Evolutionary conservation across 2,329 filamentous ascomycete species (phyloP).

Genomic region (Colletotrichum sp.): DNA sequence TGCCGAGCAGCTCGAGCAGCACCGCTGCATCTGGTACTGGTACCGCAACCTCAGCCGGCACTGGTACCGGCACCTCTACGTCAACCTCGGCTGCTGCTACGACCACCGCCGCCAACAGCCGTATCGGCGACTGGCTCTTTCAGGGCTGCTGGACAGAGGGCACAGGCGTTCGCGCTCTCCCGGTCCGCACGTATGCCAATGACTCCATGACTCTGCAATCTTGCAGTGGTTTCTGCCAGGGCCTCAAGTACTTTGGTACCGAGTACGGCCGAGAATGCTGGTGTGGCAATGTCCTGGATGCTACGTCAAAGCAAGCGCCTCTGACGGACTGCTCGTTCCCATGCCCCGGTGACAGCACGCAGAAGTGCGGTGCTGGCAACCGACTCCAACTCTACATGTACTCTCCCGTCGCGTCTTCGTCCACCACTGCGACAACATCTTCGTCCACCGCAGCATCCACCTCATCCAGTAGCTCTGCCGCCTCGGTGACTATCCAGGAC

Average conservation of each 20-base stretch:
- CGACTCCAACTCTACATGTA: conserved; percentile 37
- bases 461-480: not conserved
- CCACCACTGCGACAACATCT: not conserved
- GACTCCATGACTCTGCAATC: conserved; percentile 40
- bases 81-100: not conserved
- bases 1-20: not conserved
- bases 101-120: conserved; percentile 16
- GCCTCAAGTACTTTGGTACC: conserved; percentile 34
- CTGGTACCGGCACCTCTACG: not conserved
- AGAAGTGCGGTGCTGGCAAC: conserved; percentile 40
- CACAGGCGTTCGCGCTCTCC: conserved; percentile 33
- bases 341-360: conserved; percentile 33
- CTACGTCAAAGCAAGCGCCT: conserved; percentile 28
- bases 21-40: not conserved
- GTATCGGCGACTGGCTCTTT: conserved; percentile 32
- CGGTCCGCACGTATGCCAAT: conserved; percentile 28
- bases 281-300: conserved; percentile 37
- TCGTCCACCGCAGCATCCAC: not conserved
- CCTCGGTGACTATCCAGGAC: not conserved
- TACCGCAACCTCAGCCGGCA: not conserved
- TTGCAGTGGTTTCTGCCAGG: conserved; percentile 34
- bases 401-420: not conserved
- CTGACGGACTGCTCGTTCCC: conserved; percentile 37
- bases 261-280: conserved; percentile 44
- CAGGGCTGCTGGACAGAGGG: conserved; percentile 44